These are phyloP conservation scores for Glycine soja DNA, from an alignment of 306 rosid genomes.

Conservation along the genomic window DNA sequence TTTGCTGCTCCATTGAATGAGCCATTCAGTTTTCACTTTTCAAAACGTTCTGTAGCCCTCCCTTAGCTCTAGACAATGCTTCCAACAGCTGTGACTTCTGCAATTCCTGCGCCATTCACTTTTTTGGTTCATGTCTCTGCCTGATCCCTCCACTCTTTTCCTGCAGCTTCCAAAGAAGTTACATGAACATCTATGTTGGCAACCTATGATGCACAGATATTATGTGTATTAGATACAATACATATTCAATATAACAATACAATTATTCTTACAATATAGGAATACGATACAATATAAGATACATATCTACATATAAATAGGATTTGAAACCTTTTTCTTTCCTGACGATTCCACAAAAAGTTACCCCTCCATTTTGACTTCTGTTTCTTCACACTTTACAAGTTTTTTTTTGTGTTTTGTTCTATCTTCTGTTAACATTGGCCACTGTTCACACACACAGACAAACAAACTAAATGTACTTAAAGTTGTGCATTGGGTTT, in stretches of 20 bases:
- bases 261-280: too few species aligned
- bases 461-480: background rate
- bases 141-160: too few species aligned
- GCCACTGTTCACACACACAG: background rate
- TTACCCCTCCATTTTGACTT: background rate
- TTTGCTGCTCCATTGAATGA: background rate
- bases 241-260: too few species aligned
- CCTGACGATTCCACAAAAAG: background rate
- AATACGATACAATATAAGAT: too few species aligned
- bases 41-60: background rate
- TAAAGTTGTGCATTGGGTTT: constrained; percentile 24
- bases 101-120: background rate
- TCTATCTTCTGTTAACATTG: constrained; percentile 12
- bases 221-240: too few species aligned
- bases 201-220: too few species aligned
- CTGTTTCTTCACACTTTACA: too few species aligned
- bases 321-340: background rate
- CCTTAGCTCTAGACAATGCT: background rate
- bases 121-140: too few species aligned
- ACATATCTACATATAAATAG: background rate
- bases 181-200: background rate
- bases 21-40: background rate
- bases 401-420: background rate
- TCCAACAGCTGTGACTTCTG: background rate
- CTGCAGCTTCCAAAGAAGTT: background rate